Conservation (phyloP, 768 basidiomycete genomes). For the Inosperma sp. region DNA sequence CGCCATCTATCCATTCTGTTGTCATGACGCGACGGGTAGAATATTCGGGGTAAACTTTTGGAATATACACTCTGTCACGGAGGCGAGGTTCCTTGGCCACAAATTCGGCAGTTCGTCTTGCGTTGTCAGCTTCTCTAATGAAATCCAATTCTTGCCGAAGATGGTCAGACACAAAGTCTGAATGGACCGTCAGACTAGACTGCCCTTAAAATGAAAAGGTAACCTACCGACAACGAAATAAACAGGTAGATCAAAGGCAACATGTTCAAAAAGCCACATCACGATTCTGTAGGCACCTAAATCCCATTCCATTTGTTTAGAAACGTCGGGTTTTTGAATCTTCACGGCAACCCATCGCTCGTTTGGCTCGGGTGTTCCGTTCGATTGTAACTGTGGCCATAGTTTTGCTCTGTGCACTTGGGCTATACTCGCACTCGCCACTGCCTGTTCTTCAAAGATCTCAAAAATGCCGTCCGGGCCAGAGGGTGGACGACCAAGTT, state of each 20-base stretch:
- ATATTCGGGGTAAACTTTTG: constrained; percentile 64
- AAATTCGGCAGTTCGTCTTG: constrained; percentile 60
- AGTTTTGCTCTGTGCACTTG: constrained; percentile 81
- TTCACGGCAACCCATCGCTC: constrained; percentile 86
- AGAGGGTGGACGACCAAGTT: constrained; percentile 62
- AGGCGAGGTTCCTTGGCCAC: constrained; percentile 69
- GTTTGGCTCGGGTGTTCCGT: constrained; percentile 32
- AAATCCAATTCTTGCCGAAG: constrained; percentile 84
- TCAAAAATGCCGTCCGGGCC: constrained; percentile 75
- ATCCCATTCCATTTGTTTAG: constrained; percentile 84
- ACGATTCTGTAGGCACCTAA: constrained; percentile 62
- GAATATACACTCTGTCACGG: constrained; percentile 69
- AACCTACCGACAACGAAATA: constrained; percentile 71
- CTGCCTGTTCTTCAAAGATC: constrained; percentile 67
- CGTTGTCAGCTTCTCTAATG: constrained; percentile 72
- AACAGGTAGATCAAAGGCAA: constrained; percentile 81
- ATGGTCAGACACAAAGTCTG: constrained; percentile 76
- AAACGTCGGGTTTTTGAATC: constrained; percentile 85
- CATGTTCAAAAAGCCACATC: constrained; percentile 76
- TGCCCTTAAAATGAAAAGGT: background rate
- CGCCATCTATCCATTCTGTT: constrained; percentile 81
- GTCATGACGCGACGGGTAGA: constrained; percentile 77
- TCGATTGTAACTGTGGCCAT: constrained; percentile 34
- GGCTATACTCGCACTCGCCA: constrained; percentile 88
- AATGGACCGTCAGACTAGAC: background rate